Evolutionary conservation across 495 filamentous ascomycete genomes (phyloP).

Genomic region (Aspergillus indologenus): DNA sequence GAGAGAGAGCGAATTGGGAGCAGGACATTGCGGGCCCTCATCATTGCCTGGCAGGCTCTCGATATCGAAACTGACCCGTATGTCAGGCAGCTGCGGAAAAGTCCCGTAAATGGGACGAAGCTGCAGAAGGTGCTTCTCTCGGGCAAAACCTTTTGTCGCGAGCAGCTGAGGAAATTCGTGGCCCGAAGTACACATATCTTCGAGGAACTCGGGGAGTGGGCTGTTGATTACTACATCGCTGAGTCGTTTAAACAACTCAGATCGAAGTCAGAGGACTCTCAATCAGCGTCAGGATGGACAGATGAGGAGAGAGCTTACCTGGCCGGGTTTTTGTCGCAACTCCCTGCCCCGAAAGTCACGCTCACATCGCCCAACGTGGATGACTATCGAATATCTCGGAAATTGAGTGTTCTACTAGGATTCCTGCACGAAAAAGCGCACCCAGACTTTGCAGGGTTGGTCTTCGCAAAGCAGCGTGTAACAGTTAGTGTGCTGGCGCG

Average conservation of each 20-base stretch:
- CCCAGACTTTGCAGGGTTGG: conserved; percentile 59
- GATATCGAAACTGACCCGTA: conserved; percentile 68
- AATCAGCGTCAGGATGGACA: conserved; percentile 37
- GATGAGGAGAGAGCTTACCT: conserved; percentile 62
- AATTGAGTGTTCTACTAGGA: conserved; percentile 52
- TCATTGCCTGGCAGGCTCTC: conserved; percentile 24
- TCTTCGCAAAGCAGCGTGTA: conserved; percentile 75
- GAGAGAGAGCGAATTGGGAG: conserved; percentile 9
- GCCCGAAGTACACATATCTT: conserved; percentile 41
- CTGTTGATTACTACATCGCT: conserved; percentile 67
- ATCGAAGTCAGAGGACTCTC: conserved; percentile 28
- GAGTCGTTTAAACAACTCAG: conserved; percentile 51
- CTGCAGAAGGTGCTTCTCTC: conserved; percentile 47
- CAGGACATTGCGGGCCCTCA: conserved; percentile 20
- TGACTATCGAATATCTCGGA: conserved; percentile 43
- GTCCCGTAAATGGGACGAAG: conserved; percentile 22
- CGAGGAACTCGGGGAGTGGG: conserved; percentile 71
- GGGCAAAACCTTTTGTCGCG: conserved; percentile 59
- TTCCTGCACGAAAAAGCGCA: conserved; percentile 45
- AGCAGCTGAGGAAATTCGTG: conserved; percentile 60
- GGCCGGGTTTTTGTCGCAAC: conserved; percentile 41
- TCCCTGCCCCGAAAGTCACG: conserved; percentile 32
- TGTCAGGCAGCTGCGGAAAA: conserved; percentile 51
- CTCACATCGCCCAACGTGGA: conserved; percentile 21
- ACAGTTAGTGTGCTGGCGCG: conserved; percentile 65